These are phyloP conservation scores for Paraurostyla sp. DNA, from an alignment of 73 alveolate species.

Conservation along the genomic window DNA sequence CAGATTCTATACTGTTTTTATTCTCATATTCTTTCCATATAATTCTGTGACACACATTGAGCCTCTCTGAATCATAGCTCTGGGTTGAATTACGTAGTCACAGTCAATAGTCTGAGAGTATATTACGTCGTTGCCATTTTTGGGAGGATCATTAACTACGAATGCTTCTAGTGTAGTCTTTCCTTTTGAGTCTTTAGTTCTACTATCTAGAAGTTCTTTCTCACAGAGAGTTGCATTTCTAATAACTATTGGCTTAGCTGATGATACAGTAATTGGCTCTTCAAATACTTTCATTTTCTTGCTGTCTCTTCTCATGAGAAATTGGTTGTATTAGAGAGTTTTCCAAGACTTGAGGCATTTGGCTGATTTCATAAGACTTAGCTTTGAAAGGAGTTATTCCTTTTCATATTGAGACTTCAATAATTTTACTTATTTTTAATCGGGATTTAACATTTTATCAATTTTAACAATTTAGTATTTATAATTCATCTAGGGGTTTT, in stretches of 20 bases:
- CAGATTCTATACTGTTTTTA: constrained; percentile 43
- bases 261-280: constrained; percentile 5
- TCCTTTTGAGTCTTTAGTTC: constrained; percentile 4
- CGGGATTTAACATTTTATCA: too few relatives aligned
- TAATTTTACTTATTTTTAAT: not conserved
- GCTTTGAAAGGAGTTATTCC: not conserved
- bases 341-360: not conserved
- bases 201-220: not conserved
- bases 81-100: constrained; percentile 65
- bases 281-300: not conserved
- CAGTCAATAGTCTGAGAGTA: constrained; percentile 53
- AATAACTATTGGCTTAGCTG: constrained; percentile 3
- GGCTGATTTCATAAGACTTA: not conserved
- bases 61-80: constrained; percentile 64
- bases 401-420: not conserved
- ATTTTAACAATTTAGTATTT: too few relatives aligned
- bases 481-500: too few relatives aligned
- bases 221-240: not conserved
- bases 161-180: constrained; percentile 5
- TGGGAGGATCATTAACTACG: not conserved
- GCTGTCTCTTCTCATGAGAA: not conserved
- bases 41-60: constrained; percentile 69
- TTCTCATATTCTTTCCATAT: constrained; percentile 58
- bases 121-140: constrained; percentile 37
- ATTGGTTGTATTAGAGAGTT: not conserved